phyloP scores from a whole-genome alignment of 768 basidiomycete species.

The Antrodiella citrinella region DNA sequence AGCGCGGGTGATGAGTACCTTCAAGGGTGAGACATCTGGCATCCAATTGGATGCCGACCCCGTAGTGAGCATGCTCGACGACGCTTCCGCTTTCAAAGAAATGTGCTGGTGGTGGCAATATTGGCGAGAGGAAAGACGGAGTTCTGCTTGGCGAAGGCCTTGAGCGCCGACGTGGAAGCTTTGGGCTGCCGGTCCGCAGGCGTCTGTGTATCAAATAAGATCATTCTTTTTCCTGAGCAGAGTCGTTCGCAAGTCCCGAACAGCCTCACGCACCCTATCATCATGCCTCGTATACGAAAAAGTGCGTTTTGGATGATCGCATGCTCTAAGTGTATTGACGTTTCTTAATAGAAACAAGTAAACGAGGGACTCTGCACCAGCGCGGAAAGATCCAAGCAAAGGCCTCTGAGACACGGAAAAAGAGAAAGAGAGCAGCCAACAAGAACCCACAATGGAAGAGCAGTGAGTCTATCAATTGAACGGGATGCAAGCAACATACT shows the following conservation, averaged over 20 bases:
- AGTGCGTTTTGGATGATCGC: constrained; percentile 31
- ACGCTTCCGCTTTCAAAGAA: no score
- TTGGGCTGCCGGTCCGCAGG: no score
- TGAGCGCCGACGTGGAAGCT: neutral
- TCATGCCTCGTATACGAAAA: constrained; percentile 65
- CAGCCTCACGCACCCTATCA: no score
- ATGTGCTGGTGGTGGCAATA: no score
- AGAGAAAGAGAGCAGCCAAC: constrained; percentile 65
- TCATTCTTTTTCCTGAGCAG: no score
- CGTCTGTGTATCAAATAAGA: no score
- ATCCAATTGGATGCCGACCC: constrained; percentile 22
- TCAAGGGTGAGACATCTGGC: constrained; percentile 53
- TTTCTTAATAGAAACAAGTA: constrained; percentile 63
- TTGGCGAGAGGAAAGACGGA: neutral
- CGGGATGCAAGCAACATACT: constrained; percentile 3
- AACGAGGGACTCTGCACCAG: constrained; percentile 64
- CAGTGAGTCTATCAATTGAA: constrained; percentile 40
- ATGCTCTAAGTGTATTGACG: neutral
- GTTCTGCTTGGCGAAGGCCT: neutral
- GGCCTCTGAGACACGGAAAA: constrained; percentile 67
- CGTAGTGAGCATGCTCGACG: neutral
- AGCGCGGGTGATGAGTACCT: constrained; percentile 69
- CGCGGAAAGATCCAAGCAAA: constrained; percentile 70
- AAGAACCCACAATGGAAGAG: constrained; percentile 85
- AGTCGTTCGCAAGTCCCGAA: no score